Conservation (phyloP, 192 early-diverging fungal species). For the Cetraspora pellucida region DNA sequence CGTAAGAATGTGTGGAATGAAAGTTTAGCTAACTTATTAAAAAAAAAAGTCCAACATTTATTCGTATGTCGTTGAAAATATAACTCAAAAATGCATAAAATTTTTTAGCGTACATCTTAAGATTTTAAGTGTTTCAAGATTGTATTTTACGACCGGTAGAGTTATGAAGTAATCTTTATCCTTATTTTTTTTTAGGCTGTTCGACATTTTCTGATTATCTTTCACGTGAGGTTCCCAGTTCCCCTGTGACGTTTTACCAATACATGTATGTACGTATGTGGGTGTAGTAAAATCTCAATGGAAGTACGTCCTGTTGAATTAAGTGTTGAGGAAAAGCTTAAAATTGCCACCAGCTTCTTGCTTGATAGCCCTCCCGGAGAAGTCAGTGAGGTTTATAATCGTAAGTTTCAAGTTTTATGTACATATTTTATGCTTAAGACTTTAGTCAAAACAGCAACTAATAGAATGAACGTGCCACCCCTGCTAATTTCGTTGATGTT, state of each 20-base stretch:
- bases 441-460: too few relatives aligned
- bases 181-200: too few relatives aligned
- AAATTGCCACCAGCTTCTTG: conserved; percentile 76
- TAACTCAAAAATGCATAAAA: too few relatives aligned
- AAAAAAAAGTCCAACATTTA: background rate
- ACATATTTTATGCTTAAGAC: too few relatives aligned
- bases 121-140: too few relatives aligned
- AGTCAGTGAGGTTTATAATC: conserved; percentile 95
- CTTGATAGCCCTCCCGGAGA: conserved; percentile 94
- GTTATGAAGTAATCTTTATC: too few relatives aligned
- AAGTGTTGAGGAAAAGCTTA: conserved; percentile 62
- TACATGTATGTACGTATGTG: background rate
- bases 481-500: conserved; percentile 5
- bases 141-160: too few relatives aligned
- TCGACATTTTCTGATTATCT: too few relatives aligned
- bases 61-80: too few relatives aligned
- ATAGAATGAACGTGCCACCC: background rate
- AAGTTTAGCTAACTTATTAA: background rate
- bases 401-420: conserved; percentile 48
- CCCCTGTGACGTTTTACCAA: too few relatives aligned
- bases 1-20: background rate
- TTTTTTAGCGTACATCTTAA: too few relatives aligned
- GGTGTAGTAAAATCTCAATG: background rate
- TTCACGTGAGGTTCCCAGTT: too few relatives aligned
- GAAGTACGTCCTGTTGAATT: background rate